Evolutionary conservation across 2,329 filamentous ascomycete genomes (phyloP).

Genomic region (Aspergillus fumigatiaffinis): DNA sequence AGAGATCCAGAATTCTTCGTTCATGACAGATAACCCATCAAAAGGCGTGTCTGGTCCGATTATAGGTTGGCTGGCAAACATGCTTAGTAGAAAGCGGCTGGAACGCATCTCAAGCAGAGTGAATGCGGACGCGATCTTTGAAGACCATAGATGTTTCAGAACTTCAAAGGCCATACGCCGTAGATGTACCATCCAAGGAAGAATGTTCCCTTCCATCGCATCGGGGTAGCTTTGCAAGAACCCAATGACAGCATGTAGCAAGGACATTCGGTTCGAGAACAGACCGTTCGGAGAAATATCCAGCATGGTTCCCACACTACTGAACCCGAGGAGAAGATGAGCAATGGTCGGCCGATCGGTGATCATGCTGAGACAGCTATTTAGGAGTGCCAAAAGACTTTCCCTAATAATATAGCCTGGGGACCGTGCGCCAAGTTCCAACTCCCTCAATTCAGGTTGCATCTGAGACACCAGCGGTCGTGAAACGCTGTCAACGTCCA

Average conservation of each 20-base stretch:
- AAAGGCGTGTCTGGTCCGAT: conserved; percentile 67
- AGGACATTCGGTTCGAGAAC: conserved; percentile 67
- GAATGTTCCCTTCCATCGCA: conserved; percentile 56
- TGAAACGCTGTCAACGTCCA: conserved; percentile 75
- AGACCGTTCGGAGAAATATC: conserved; percentile 64
- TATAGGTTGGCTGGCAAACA: conserved; percentile 68
- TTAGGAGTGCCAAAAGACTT: conserved; percentile 80
- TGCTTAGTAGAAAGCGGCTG: conserved; percentile 73
- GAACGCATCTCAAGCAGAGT: conserved; percentile 75
- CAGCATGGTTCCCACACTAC: conserved; percentile 67
- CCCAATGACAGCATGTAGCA: conserved; percentile 78
- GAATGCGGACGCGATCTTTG: conserved; percentile 69
- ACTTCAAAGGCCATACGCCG: conserved; percentile 69
- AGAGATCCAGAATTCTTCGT: conserved; percentile 65
- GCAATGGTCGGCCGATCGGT: conserved; percentile 80
- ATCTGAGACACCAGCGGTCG: conserved; percentile 68
- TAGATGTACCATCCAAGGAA: conserved; percentile 65
- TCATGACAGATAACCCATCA: conserved; percentile 62
- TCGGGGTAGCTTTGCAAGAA: conserved; percentile 68
- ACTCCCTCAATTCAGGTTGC: conserved; percentile 61
- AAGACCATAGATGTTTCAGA: conserved; percentile 77
- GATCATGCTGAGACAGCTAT: conserved; percentile 70
- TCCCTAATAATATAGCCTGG: conserved; percentile 77
- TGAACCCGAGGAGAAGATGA: conserved; percentile 85
- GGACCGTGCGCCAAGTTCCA: conserved; percentile 65